These are phyloP conservation scores for Penicillium freii DNA, from an alignment of 2,329 filamentous ascomycete genomes.

Conservation along the genomic window DNA sequence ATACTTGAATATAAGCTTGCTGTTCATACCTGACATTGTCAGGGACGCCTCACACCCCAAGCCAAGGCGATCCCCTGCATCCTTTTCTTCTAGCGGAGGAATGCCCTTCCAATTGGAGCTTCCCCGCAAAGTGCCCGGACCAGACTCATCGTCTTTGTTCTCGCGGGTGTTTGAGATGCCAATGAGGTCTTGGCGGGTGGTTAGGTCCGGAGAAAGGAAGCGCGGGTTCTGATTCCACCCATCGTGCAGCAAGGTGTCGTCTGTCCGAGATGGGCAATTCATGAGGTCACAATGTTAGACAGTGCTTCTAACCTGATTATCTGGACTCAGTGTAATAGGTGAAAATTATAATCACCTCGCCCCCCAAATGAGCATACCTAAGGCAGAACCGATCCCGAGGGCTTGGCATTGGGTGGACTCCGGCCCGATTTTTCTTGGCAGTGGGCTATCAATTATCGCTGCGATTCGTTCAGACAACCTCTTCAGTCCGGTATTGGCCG, in stretches of 20 bases:
- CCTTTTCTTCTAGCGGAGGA: neutral
- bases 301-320: neutral
- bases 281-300: conserved; percentile 31
- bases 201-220: conserved; percentile 49
- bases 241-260: conserved; percentile 49
- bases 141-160: conserved; percentile 25
- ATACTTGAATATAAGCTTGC: neutral
- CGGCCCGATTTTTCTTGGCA: conserved; percentile 14
- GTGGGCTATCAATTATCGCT: neutral
- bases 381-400: conserved; percentile 10
- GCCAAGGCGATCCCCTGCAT: conserved; percentile 6
- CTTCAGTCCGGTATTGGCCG: conserved; percentile 4
- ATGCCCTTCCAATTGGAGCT: conserved; percentile 4
- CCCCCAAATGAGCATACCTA: neutral
- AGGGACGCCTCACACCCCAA: conserved; percentile 23
- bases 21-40: conserved; percentile 30
- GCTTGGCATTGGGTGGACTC: conserved; percentile 13
- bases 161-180: conserved; percentile 54
- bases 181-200: conserved; percentile 57
- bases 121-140: neutral
- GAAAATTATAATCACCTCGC: neutral
- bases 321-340: neutral
- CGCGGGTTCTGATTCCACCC: conserved; percentile 57
- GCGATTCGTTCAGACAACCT: neutral
- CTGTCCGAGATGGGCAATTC: conserved; percentile 58